A percentile compares a stretch with the other conserved stretches of the same genome.
Conservation (phyloP, 129 eudicot species). For the Flaveria ramosissima region DNA sequence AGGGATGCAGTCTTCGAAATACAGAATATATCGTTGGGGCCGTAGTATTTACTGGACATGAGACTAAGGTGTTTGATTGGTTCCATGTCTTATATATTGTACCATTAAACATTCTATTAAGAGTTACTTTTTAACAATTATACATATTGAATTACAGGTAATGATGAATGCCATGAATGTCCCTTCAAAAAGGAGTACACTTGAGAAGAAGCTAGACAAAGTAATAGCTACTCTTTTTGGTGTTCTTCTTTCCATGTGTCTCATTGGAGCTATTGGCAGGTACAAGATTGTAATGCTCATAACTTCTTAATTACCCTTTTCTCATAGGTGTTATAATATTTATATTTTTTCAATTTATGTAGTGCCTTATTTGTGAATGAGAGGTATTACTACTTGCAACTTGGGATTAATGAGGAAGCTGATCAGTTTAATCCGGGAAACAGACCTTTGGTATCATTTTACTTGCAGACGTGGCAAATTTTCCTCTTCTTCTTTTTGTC, state of each 20-base stretch:
- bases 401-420: slow-evolving; percentile 42
- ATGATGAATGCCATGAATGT: slow-evolving; percentile 99
- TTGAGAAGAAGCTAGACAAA: slow-evolving; percentile 92
- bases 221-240: slow-evolving; percentile 77
- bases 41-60: slow-evolving; percentile 90
- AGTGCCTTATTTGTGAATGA: slow-evolving; percentile 76
- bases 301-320: slow-evolving; percentile 3
- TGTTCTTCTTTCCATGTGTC: slow-evolving; percentile 76
- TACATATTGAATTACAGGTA: slow-evolving; percentile 56
- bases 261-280: slow-evolving; percentile 98
- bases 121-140: background rate
- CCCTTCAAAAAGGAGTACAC: slow-evolving; percentile 94
- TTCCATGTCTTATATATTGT: slow-evolving; percentile 8
- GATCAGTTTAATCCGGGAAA: slow-evolving; percentile 74
- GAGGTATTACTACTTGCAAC: slow-evolving; percentile 66
- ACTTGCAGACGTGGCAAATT: background rate
- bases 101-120: background rate
- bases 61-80: slow-evolving; percentile 65
- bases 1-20: slow-evolving; percentile 98
- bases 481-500: background rate
- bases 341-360: slow-evolving; percentile 25
- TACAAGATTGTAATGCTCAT: slow-evolving; percentile 28
- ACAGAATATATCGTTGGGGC: slow-evolving; percentile 85
- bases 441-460: slow-evolving; percentile 63
- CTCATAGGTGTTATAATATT: background rate